phyloP scores from a whole-genome alignment of 108 stramenopile genomes.

The Bacterosira constricta region DNA sequence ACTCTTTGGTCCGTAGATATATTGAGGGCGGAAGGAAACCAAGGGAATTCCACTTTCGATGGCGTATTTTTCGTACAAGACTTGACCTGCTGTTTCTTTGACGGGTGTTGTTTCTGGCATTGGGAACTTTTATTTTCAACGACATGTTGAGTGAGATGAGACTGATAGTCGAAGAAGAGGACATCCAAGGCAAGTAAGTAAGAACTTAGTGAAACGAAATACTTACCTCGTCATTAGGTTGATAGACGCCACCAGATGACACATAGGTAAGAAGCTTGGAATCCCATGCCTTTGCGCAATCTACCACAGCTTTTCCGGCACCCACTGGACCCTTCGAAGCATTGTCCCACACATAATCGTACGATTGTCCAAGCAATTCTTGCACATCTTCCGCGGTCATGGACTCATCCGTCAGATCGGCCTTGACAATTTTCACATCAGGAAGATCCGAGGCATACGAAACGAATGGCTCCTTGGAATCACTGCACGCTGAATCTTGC shows the following conservation, averaged over 20 bases:
- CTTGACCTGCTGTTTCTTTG: constrained; percentile 78
- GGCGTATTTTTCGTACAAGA: constrained; percentile 68
- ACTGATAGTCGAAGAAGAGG: neutral
- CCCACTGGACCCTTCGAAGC: constrained; percentile 75
- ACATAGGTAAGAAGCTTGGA: constrained; percentile 79
- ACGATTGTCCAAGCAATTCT: constrained; percentile 49
- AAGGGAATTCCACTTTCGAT: constrained; percentile 68
- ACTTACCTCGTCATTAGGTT: constrained; percentile 48
- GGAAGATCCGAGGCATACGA: constrained; percentile 78
- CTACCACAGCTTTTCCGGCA: constrained; percentile 67
- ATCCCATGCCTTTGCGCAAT: constrained; percentile 72
- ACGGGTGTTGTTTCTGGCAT: constrained; percentile 84
- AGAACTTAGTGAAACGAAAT: neutral
- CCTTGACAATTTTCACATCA: constrained; percentile 75
- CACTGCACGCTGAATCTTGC: constrained; percentile 82
- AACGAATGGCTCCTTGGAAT: constrained; percentile 71
- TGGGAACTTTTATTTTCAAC: constrained; percentile 44
- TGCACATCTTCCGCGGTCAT: constrained; percentile 66
- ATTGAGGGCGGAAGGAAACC: constrained; percentile 82
- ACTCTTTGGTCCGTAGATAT: constrained; percentile 81
- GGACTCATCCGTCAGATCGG: constrained; percentile 67
- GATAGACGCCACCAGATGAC: constrained; percentile 79
- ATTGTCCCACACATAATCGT: constrained; percentile 90
- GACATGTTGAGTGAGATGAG: neutral
- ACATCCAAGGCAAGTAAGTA: neutral